phyloP scores from a whole-genome alignment of 2,329 filamentous ascomycete genomes.

The Penicillium sp. region DNA sequence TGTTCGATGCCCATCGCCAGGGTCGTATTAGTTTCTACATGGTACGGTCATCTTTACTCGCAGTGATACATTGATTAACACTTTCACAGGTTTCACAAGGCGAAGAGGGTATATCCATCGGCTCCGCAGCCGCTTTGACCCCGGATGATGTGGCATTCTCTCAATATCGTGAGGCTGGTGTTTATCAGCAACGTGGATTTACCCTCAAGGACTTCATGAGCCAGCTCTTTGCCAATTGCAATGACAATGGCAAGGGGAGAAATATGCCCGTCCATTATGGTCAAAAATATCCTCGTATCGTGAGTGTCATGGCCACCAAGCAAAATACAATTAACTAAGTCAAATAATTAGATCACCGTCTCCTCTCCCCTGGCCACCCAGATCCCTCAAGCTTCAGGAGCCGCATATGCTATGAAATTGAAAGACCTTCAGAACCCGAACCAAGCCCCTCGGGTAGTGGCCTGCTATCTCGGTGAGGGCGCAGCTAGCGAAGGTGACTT shows the following conservation, averaged over 20 bases:
- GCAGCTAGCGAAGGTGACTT: constrained; percentile 90
- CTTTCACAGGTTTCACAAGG: constrained; percentile 66
- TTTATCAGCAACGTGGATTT: constrained; percentile 87
- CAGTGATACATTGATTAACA: background rate
- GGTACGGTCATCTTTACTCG: constrained; percentile 50
- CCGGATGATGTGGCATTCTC: constrained; percentile 87
- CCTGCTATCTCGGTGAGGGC: constrained; percentile 87
- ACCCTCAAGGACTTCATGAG: constrained; percentile 88
- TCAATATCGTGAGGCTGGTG: constrained; percentile 91
- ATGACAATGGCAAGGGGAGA: constrained; percentile 75
- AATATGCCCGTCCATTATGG: constrained; percentile 99
- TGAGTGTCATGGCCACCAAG: constrained; percentile 42
- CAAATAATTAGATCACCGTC: constrained; percentile 73
- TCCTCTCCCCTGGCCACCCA: constrained; percentile 84
- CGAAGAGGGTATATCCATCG: constrained; percentile 91
- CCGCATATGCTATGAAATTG: constrained; percentile 83
- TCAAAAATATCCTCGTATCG: constrained; percentile 77
- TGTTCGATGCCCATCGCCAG: constrained; percentile 97
- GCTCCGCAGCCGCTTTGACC: constrained; percentile 78
- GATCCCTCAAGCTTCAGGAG: constrained; percentile 82
- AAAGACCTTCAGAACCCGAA: constrained; percentile 71
- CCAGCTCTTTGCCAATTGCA: constrained; percentile 83
- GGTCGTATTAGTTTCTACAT: constrained; percentile 96
- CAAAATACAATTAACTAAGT: background rate
- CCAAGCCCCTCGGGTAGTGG: constrained; percentile 65